A percentile compares a stretch with the other conserved stretches of the same genome.
Evolutionary conservation across 2,329 filamentous ascomycete species (phyloP).

Genomic region (Cordyceps farinosa): DNA sequence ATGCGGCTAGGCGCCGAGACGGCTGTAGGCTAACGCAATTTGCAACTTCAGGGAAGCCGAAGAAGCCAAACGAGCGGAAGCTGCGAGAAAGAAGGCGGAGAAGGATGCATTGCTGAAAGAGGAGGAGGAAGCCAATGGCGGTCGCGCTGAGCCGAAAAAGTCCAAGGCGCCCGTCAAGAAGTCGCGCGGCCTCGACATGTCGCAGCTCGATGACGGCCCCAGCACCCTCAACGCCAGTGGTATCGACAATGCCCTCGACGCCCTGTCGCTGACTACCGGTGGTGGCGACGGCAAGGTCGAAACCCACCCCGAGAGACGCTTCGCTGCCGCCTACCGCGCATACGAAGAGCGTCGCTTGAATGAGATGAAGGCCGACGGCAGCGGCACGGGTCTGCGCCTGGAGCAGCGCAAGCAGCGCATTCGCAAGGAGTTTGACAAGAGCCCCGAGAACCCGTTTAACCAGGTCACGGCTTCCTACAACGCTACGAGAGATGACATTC

Average conservation of each 20-base stretch:
- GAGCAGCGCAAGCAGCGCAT: constrained; percentile 84
- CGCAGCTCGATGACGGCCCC: constrained; percentile 65
- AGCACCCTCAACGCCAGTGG: constrained; percentile 74
- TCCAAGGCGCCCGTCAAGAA: constrained; percentile 66
- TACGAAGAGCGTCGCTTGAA: constrained; percentile 77
- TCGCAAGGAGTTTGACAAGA: constrained; percentile 90
- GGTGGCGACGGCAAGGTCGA: constrained; percentile 68
- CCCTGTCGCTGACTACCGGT: constrained; percentile 62
- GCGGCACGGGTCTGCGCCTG: constrained; percentile 65
- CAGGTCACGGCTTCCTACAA: constrained; percentile 75
- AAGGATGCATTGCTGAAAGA: constrained; percentile 76
- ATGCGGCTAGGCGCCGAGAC: neutral
- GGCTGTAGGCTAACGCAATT: constrained; percentile 2
- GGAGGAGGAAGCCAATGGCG: constrained; percentile 67
- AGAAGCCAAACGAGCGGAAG: constrained; percentile 74
- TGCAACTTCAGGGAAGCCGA: constrained; percentile 33
- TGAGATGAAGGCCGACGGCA: constrained; percentile 82
- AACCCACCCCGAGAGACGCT: constrained; percentile 80
- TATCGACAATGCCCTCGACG: constrained; percentile 92
- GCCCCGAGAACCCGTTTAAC: constrained; percentile 93
- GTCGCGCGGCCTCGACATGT: constrained; percentile 68
- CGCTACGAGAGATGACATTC: constrained; percentile 72
- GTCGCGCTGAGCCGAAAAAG: constrained; percentile 62
- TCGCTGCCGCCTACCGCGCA: constrained; percentile 77
- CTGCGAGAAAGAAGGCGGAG: constrained; percentile 86